Base-by-base conservation (phyloP, 1,139 yeast genomes). In the Wickerhamomyces sp. region DNA sequence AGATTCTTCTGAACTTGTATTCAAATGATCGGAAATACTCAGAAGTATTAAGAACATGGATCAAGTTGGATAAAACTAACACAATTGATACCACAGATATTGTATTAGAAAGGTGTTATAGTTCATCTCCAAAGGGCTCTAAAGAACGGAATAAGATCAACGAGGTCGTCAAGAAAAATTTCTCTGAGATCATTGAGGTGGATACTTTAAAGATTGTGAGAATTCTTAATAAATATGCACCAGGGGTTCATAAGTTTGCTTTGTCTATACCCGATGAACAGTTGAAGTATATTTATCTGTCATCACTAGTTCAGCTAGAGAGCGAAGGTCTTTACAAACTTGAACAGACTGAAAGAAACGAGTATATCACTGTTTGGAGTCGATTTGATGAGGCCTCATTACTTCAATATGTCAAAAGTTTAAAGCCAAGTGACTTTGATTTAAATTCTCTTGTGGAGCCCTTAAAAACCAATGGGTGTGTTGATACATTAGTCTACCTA, bases 1-100 rank as follows among this genome's bases (percentile, higher is more conserved):
- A 75, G 42, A 91, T 84, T 0, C 66, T 89, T 39, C 72, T 82
- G 46, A 70, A 74, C 43, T 58, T 85, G 5, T 86, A 80, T 59
- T 65, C 76, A 35, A 63, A 76, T 0, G 83, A 83, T 48, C 73
- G 75, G 9, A 72, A 69, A 46, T 78, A 70, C 53, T 66, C 78
- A 2, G 75, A 80, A 47, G 75, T 84, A 3, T 56, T 78, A 13
- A 66, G 68, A 31, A 65, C 75, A 4, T 69, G 78, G 65, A 39
- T 58, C 13, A 45, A 53, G 18, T 40, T 45, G 7, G 55, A 58
- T 37, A 52, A 51, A 43, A 41, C 48, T 6, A 50, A 52, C 34
- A 46, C 59, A 6, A 51, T 49, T 23, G 62, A 56, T 26, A 55
- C 60, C 1, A 60, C 57, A 7, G 56, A 53, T 39, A 57, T 53